A percentile compares a stretch with the other conserved stretches of the same genome.
Evolutionary conservation across 164 flowering plant genomes (phyloP).

Genomic region (Brasenia schreberi): DNA sequence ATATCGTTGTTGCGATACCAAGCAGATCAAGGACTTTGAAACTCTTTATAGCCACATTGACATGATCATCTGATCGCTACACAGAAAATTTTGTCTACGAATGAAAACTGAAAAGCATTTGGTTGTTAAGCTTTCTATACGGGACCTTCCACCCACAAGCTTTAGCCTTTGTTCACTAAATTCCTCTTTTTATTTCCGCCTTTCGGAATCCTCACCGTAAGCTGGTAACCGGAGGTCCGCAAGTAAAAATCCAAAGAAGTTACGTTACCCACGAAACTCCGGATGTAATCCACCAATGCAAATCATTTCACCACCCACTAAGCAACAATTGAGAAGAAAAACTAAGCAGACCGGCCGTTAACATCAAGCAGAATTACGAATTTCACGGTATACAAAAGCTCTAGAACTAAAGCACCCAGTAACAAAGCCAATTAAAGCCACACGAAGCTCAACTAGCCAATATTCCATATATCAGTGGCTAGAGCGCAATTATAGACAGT

Average conservation of each 20-base stretch:
- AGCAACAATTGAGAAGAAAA: too few species aligned
- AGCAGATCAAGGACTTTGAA: background rate
- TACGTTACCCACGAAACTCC: background rate
- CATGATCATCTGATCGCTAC: background rate
- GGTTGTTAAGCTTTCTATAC: too few species aligned
- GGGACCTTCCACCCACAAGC: too few species aligned
- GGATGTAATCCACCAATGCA: background rate
- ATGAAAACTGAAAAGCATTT: too few species aligned
- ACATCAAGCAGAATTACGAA: background rate
- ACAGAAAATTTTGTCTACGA: too few species aligned
- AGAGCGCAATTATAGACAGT: background rate
- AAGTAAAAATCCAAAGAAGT: background rate
- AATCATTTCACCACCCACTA: background rate
- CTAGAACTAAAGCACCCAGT: background rate
- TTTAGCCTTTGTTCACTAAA: too few species aligned
- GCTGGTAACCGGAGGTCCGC: too few species aligned
- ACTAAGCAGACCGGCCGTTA: background rate
- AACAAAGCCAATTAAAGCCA: background rate
- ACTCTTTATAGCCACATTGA: background rate
- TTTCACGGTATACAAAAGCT: background rate
- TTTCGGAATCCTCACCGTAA: too few species aligned
- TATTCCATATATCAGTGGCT: too few species aligned
- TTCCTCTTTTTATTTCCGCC: too few species aligned
- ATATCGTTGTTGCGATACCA: background rate
- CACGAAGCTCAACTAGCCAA: background rate